phyloP scores from a whole-genome alignment of 2,329 filamentous ascomycete genomes.

The Colletotrichum plurivorum region DNA sequence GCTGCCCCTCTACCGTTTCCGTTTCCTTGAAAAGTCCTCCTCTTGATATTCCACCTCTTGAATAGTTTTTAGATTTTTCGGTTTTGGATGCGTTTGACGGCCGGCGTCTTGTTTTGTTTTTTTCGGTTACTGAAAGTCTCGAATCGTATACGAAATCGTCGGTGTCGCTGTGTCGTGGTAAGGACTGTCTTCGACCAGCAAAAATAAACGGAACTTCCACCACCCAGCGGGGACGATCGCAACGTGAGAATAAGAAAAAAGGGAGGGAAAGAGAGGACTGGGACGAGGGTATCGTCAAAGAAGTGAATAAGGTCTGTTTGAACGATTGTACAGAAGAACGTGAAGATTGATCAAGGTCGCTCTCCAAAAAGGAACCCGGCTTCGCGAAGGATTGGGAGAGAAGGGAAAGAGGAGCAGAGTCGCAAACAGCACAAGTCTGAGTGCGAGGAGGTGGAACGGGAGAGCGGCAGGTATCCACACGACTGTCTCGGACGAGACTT shows the following conservation, averaged over 20 bases:
- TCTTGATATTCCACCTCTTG: constrained; percentile 14
- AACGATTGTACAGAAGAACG: constrained; percentile 38
- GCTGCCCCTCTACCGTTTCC: constrained; percentile 36
- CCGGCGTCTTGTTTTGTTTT: constrained; percentile 51
- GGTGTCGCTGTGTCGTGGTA: constrained; percentile 31
- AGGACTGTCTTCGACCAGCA: constrained; percentile 41
- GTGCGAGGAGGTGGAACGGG: constrained; percentile 31
- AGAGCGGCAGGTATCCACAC: constrained; percentile 34
- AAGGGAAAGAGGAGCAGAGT: constrained; percentile 11
- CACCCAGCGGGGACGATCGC: constrained; percentile 37
- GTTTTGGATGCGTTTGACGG: constrained; percentile 46
- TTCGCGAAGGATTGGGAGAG: constrained; percentile 17
- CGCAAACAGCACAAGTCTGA: constrained; percentile 1
- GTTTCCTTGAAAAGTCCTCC: constrained; percentile 15
- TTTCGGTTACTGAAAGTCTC: neutral
- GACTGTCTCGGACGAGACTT: constrained; percentile 39
- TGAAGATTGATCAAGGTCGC: constrained; percentile 28
- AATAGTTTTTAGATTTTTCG: constrained; percentile 22
- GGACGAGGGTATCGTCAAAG: constrained; percentile 38
- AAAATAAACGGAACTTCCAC: constrained; percentile 36
- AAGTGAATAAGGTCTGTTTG: constrained; percentile 26
- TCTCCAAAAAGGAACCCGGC: constrained; percentile 16
- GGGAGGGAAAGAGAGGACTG: constrained; percentile 27
- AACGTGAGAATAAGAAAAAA: constrained; percentile 4
- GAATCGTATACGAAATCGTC: constrained; percentile 18